Base-by-base conservation (phyloP, 495 filamentous ascomycete genomes). In the Aspergillus nanangensis region DNA sequence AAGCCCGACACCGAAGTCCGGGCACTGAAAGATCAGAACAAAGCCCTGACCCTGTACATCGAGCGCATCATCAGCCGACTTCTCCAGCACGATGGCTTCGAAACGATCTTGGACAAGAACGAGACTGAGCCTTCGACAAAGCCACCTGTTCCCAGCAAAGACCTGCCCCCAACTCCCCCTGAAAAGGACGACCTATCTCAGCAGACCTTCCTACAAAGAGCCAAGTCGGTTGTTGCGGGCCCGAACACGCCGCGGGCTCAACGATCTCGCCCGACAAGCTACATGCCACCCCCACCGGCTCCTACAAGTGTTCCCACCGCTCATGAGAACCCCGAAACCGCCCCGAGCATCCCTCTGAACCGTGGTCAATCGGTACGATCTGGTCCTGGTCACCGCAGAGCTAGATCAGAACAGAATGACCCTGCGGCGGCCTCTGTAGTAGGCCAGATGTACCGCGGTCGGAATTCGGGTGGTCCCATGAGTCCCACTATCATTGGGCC, bases 31-130 rank as follows among this genome's bases (percentile, higher is more conserved):
- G 90, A 95, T 51, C 86, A 96, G 65, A 97, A 97, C 72, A 98
- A 96, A 64, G 93, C 93, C 34, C 70, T 97, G 50, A 95, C 90
- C 2, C 76, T 96, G 24, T 98, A 98, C 65, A 96, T 98, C 65
- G 95, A 96, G 76, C 92, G 89, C 59, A 96, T 98, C 61, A 96
- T 98, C 57, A 91, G 90, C 63, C 85, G 93, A 17, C 78, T 98
- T 14, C 75, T 98, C 31, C 85, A 93, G 56, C 88, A 96, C 69
- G 87, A 96, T 56, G 90, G 91, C 38, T 96, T 95, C 42, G 93
- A 98, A 62, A 78, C 83, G 48, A 91, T 98, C 38, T 76, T 97
- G 34, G 71, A 75, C 42, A 63, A 63, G 49, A 72, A 71, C 38
- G 89, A 94, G 63, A 87, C 90, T 56, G 75, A 65, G 27, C 47